Evolutionary conservation across 78 protist species (phyloP).

Genomic region (Neovahlkampfia damariscottae): DNA sequence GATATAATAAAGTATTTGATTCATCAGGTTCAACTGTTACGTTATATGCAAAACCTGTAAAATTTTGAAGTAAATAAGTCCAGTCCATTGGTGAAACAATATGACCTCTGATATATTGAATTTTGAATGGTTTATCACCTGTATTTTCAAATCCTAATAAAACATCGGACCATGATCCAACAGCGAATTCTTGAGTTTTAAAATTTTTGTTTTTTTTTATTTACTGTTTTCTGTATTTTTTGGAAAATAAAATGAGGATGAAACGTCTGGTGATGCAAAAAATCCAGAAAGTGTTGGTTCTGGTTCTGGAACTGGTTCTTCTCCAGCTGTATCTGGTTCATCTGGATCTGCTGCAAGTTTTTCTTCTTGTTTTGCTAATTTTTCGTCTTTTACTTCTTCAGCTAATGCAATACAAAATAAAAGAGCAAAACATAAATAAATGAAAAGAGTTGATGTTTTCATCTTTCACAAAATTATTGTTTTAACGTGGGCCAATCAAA

Average conservation of each 20-base stretch:
- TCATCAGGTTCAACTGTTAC: constrained; percentile 1
- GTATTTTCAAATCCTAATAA: not conserved
- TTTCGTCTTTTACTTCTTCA: not conserved
- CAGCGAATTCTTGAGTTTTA: not conserved
- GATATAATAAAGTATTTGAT: not conserved
- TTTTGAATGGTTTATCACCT: not conserved
- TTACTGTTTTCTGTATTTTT: not conserved
- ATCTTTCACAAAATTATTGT: too few relatives aligned
- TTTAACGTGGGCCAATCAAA: too few relatives aligned
- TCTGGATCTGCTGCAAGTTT: too few relatives aligned
- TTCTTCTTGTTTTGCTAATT: not conserved
- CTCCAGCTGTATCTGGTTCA: not conserved
- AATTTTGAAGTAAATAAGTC: not conserved
- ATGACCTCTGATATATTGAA: not conserved
- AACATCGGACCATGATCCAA: not conserved
- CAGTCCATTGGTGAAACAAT: not conserved
- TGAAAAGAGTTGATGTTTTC: too few relatives aligned
- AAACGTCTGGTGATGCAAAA: not conserved
- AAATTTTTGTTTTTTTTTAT: not conserved
- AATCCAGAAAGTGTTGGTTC: not conserved
- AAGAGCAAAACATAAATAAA: not conserved
- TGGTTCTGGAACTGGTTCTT: not conserved
- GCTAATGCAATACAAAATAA: not conserved
- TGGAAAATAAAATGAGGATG: not conserved
- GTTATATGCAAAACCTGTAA: not conserved